A percentile compares a stretch with the other conserved stretches of the same genome.
phyloP scores from a whole-genome alignment of 305 asterid species.

The Fraxinus velutina region DNA sequence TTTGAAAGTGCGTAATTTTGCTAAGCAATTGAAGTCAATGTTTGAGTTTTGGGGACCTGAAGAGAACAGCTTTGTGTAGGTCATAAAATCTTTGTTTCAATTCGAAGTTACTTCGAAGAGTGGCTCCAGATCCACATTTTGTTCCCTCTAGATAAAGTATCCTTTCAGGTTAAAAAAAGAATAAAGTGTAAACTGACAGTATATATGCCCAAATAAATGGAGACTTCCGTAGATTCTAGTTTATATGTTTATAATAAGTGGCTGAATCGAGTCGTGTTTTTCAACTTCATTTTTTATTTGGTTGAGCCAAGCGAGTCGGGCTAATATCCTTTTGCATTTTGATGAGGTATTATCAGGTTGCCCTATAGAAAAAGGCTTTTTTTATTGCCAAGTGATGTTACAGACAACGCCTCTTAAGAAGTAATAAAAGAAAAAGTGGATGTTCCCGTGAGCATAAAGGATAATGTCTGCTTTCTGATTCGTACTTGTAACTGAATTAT shows the following conservation, averaged over 20 bases:
- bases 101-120: slow-evolving; percentile 27
- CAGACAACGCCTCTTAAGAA: background rate
- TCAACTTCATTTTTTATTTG: background rate
- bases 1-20: background rate
- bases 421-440: background rate
- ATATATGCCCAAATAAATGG: slow-evolving; percentile 6
- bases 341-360: slow-evolving; percentile 7
- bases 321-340: slow-evolving; percentile 12
- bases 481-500: background rate
- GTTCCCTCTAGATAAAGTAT: slow-evolving; percentile 28
- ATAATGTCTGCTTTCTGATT: background rate
- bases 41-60: background rate
- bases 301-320: background rate
- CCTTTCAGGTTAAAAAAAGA: slow-evolving; percentile 8
- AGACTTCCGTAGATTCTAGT: slow-evolving; percentile 25
- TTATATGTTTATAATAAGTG: background rate
- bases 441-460: slow-evolving; percentile 8
- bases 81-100: slow-evolving; percentile 16
- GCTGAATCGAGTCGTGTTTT: background rate
- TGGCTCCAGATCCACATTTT: slow-evolving; percentile 35
- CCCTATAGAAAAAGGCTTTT: background rate
- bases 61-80: background rate
- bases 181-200: slow-evolving; percentile 4
- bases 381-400: background rate
- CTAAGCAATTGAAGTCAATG: background rate